Evolutionary conservation across 768 basidiomycete species (phyloP).

Genomic region (Suillus subluteus): DNA sequence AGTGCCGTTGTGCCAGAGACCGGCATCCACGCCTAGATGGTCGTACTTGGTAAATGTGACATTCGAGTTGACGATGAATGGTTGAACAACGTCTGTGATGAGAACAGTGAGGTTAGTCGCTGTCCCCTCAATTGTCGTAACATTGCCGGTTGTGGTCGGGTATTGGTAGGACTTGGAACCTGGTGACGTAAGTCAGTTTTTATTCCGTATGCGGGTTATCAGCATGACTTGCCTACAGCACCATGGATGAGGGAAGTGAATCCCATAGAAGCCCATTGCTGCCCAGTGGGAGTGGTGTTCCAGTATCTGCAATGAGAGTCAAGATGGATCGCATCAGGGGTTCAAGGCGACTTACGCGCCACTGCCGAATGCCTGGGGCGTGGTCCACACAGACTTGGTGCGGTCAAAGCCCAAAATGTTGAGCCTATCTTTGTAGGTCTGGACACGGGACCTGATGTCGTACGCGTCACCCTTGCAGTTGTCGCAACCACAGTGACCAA

Average conservation of each 20-base stretch:
- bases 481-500: conserved; percentile 77
- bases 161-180: conserved; percentile 34
- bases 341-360: conserved; percentile 29
- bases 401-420: conserved; percentile 66
- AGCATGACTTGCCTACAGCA: conserved; percentile 22
- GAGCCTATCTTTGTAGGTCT: conserved; percentile 62
- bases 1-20: conserved; percentile 28
- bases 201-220: neutral
- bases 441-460: conserved; percentile 69
- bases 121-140: conserved; percentile 29
- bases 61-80: conserved; percentile 24
- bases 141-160: conserved; percentile 25
- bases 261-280: conserved; percentile 29
- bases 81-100: conserved; percentile 17
- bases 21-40: conserved; percentile 26
- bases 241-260: conserved; percentile 32
- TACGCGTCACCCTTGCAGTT: conserved; percentile 65
- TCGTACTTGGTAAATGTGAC: conserved; percentile 16
- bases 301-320: conserved; percentile 27
- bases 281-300: conserved; percentile 32
- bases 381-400: conserved; percentile 73
- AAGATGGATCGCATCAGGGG: neutral
- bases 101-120: conserved; percentile 13
- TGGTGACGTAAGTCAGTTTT: conserved; percentile 10
- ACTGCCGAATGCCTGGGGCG: conserved; percentile 77